phyloP scores from a whole-genome alignment of 2,329 filamentous ascomycete genomes.

The Chaetomiaceae sp. region DNA sequence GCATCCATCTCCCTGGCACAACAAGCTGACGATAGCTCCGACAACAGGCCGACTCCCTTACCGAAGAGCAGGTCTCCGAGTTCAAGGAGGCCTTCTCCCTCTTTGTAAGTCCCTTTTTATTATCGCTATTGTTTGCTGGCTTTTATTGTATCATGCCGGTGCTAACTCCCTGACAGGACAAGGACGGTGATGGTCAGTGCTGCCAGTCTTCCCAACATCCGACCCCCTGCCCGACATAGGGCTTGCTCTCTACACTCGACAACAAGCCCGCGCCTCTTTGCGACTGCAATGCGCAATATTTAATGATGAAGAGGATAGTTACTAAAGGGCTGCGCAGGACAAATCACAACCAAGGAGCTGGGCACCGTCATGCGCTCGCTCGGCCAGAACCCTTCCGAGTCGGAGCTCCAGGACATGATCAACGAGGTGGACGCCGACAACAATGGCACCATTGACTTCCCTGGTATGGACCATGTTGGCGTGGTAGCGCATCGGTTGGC shows the following conservation, averaged over 20 bases:
- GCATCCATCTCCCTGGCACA: constrained; percentile 3
- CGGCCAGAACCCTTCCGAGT: constrained; percentile 85
- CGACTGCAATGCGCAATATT: not conserved
- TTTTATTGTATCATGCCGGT: constrained; percentile 14
- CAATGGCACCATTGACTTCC: constrained; percentile 89
- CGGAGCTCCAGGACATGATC: constrained; percentile 89
- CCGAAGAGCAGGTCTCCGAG: constrained; percentile 99
- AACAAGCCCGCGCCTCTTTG: not conserved
- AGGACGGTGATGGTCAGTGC: constrained; percentile 82
- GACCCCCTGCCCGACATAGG: constrained; percentile 9
- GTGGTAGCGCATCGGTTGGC: not conserved
- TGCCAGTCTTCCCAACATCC: not conserved
- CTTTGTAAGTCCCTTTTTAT: constrained; percentile 66
- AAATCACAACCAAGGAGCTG: constrained; percentile 88
- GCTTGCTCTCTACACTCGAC: constrained; percentile 5
- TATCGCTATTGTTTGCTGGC: not conserved
- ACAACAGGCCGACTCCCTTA: constrained; percentile 87
- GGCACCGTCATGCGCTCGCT: constrained; percentile 88
- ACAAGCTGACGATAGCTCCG: constrained; percentile 21
- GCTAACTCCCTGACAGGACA: constrained; percentile 57
- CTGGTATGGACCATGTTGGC: constrained; percentile 53
- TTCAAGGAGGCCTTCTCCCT: constrained; percentile 99
- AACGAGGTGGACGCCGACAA: constrained; percentile 91
- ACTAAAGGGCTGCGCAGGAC: constrained; percentile 51
- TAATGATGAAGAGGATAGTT: constrained; percentile 11